Evolutionary conservation across 345 rosid species (phyloP).

Genomic region (Rhizophora apiculata): DNA sequence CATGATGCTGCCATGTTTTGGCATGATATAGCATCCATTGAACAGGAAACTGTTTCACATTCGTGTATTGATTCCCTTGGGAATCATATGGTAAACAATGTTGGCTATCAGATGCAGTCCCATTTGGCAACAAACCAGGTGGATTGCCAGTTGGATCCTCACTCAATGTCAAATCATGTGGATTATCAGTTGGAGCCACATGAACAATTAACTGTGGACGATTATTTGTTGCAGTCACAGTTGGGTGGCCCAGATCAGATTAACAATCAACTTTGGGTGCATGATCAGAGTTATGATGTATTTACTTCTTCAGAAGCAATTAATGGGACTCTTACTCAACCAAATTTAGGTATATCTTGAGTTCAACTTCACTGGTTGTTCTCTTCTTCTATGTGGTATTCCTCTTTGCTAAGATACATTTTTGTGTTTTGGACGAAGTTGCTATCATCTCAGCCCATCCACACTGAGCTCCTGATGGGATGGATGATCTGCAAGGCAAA

Average conservation of each 20-base stretch:
- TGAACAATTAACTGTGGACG: not conserved
- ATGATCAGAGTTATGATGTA: conserved; percentile 33
- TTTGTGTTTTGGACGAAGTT: conserved; percentile 38
- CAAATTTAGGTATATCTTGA: conserved; percentile 48
- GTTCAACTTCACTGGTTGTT: conserved; percentile 13
- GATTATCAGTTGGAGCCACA: conserved; percentile 21
- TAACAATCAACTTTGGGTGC: conserved; percentile 35
- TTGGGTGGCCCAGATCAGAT: conserved; percentile 26
- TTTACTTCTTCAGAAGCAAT: conserved; percentile 19
- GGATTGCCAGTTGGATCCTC: conserved; percentile 31
- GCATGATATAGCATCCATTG: conserved; percentile 36
- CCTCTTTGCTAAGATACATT: conserved; percentile 27
- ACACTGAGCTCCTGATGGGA: conserved; percentile 42
- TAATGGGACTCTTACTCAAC: conserved; percentile 15
- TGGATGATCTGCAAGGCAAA: conserved; percentile 44
- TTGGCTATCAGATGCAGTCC: conserved; percentile 17
- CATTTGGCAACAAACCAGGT: conserved; percentile 16
- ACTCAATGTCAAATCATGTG: not conserved
- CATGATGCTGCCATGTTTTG: conserved; percentile 51
- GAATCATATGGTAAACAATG: conserved; percentile 29
- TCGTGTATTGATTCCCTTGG: conserved; percentile 8
- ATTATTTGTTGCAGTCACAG: conserved; percentile 8
- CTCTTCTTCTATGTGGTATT: conserved; percentile 18
- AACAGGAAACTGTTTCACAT: conserved; percentile 25
- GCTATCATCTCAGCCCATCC: conserved; percentile 41